Percentiles rank a stretch among this genome's conserved stretches.
These are phyloP conservation scores for Suillus brevipes DNA, from an alignment of 768 basidiomycete genomes.

Conservation along the genomic window DNA sequence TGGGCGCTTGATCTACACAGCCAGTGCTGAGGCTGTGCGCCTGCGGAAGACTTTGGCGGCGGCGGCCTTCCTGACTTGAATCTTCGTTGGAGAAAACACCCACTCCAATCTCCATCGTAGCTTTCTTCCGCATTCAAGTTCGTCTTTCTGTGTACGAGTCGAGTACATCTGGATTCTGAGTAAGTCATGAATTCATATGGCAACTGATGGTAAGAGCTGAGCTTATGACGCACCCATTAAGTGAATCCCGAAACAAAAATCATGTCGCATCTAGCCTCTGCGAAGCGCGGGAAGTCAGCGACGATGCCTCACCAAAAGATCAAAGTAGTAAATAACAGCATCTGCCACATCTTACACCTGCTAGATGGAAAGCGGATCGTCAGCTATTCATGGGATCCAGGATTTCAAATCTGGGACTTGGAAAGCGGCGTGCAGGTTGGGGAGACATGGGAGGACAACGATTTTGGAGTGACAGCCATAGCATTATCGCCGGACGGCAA, in stretches of 20 bases:
- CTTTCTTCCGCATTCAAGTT: background rate
- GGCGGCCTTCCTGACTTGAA: background rate
- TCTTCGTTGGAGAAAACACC: background rate
- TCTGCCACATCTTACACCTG: background rate
- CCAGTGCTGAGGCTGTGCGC: background rate
- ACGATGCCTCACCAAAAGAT: background rate
- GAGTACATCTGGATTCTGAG: background rate
- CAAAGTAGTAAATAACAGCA: background rate
- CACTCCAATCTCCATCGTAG: background rate
- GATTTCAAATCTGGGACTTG: background rate
- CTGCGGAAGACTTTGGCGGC: too few relatives aligned
- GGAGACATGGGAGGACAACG: background rate
- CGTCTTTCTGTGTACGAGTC: background rate
- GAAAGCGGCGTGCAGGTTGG: background rate
- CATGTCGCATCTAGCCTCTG: too few relatives aligned
- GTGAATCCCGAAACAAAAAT: background rate
- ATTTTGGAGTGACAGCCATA: background rate
- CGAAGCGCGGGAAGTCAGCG: background rate
- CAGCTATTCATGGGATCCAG: background rate
- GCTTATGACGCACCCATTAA: background rate
- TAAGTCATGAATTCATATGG: background rate
- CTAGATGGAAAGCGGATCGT: background rate
- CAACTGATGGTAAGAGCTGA: background rate
- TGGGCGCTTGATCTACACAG: too few relatives aligned
- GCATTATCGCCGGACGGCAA: background rate